Conservation (phyloP, 371 early-diverging fungal species). For the Blyttiomyces sp. region DNA sequence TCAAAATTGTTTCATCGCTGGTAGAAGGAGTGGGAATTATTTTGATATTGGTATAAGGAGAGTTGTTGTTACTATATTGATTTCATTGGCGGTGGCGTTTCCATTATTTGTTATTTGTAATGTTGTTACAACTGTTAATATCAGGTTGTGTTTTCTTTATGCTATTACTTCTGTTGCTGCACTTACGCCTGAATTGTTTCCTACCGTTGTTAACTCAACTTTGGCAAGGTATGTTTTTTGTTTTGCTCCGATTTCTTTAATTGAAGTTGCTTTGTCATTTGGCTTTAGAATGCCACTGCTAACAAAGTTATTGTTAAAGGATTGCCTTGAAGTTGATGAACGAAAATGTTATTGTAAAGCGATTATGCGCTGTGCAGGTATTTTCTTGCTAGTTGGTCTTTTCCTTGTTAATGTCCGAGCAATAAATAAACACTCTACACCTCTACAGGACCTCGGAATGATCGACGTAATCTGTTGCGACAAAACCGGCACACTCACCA, state of each 20-base stretch:
- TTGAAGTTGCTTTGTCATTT: too few species aligned
- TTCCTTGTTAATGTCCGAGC: too few species aligned
- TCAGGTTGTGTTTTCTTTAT: too few species aligned
- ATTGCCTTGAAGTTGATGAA: slow-evolving; percentile 62
- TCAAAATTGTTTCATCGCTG: not conserved
- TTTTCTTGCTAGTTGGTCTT: too few species aligned
- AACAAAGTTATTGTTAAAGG: slow-evolving; percentile 10
- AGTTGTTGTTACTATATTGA: slow-evolving; percentile 14
- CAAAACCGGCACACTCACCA: slow-evolving; percentile 83
- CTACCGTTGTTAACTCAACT: too few species aligned
- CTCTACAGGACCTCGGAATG: slow-evolving; percentile 79
- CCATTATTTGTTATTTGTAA: slow-evolving; percentile 44
- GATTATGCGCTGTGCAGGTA: too few species aligned
- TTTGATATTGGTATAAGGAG: not conserved
- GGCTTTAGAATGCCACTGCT: too few species aligned
- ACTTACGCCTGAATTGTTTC: too few species aligned
- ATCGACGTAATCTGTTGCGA: slow-evolving; percentile 81
- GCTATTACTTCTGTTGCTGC: too few species aligned
- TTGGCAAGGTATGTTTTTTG: too few species aligned
- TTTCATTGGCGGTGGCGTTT: slow-evolving; percentile 34
- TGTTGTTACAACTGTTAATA: slow-evolving; percentile 25
- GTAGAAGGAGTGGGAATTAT: not conserved
- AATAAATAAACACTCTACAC: slow-evolving; percentile 73
- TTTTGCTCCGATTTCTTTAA: too few species aligned
- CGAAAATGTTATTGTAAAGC: slow-evolving; percentile 71